Conservation (phyloP, 179 eudicot species). For the Corrigiola litoralis region DNA sequence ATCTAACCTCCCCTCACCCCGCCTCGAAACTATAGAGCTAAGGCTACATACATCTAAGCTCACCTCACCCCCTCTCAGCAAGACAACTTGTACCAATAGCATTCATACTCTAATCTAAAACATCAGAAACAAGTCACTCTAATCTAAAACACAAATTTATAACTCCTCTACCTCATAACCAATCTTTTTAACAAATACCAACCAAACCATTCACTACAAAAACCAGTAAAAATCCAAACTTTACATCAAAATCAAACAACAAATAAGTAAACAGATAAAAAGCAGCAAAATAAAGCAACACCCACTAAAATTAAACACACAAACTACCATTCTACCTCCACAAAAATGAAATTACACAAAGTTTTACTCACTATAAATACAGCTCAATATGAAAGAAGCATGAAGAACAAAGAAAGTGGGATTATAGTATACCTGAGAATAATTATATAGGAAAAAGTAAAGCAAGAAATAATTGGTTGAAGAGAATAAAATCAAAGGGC, state of each 20-base stretch:
- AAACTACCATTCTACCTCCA: slow-evolving; percentile 13
- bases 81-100: too few species aligned
- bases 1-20: too few species aligned
- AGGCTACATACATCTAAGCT: too few species aligned
- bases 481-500: neutral
- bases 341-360: neutral
- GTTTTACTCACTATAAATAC: neutral
- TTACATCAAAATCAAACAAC: slow-evolving; percentile 1
- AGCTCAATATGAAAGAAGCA: neutral
- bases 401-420: neutral
- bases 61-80: too few species aligned
- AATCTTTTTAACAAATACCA: neutral
- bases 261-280: slow-evolving; percentile 14
- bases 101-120: too few species aligned
- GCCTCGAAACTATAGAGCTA: too few species aligned
- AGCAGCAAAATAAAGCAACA: slow-evolving; percentile 13
- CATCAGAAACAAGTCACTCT: too few species aligned
- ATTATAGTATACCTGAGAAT: neutral
- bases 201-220: slow-evolving; percentile 4
- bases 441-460: neutral
- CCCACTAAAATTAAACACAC: slow-evolving; percentile 8
- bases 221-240: slow-evolving; percentile 12
- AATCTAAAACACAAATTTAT: slow-evolving; percentile 11
- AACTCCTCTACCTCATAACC: slow-evolving; percentile 4
- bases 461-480: neutral